These are phyloP conservation scores for Russula emetica DNA, from an alignment of 768 basidiomycete species.

Conservation along the genomic window DNA sequence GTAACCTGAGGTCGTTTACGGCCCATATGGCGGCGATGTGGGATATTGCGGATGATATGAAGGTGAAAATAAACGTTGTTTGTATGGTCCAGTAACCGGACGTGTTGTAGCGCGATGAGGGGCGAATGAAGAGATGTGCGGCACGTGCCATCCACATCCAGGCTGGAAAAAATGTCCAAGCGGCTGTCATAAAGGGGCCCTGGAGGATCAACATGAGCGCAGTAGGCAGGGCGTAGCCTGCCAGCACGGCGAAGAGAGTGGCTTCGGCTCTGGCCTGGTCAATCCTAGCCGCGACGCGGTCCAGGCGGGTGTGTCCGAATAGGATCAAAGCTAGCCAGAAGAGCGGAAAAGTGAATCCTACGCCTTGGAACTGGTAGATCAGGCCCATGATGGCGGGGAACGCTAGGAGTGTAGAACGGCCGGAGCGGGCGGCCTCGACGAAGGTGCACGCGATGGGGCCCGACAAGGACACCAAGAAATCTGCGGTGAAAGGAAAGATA, in stretches of 20 bases:
- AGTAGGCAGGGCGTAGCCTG: slow-evolving; percentile 16
- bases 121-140: slow-evolving; percentile 23
- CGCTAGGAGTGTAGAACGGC: slow-evolving; percentile 11
- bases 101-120: slow-evolving; percentile 10
- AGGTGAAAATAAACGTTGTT: slow-evolving; percentile 20
- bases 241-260: slow-evolving; percentile 19
- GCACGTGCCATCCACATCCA: slow-evolving; percentile 18
- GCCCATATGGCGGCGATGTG: slow-evolving; percentile 15
- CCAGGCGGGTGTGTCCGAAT: slow-evolving; percentile 17
- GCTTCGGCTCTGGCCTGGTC: slow-evolving; percentile 26
- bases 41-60: slow-evolving; percentile 13
- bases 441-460: slow-evolving; percentile 15
- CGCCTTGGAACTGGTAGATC: slow-evolving; percentile 18
- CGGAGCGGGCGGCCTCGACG: slow-evolving; percentile 20
- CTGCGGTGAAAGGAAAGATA: slow-evolving; percentile 7
- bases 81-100: slow-evolving; percentile 25
- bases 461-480: slow-evolving; percentile 14
- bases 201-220: slow-evolving; percentile 15
- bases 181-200: slow-evolving; percentile 20
- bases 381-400: slow-evolving; percentile 18
- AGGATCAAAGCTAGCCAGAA: slow-evolving; percentile 24
- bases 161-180: slow-evolving; percentile 24
- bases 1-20: not conserved
- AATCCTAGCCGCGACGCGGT: slow-evolving; percentile 11
- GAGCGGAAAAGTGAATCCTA: slow-evolving; percentile 17